These are phyloP conservation scores for Laburnicola sp. DNA, from an alignment of 2,329 filamentous ascomycete genomes.

Conservation along the genomic window DNA sequence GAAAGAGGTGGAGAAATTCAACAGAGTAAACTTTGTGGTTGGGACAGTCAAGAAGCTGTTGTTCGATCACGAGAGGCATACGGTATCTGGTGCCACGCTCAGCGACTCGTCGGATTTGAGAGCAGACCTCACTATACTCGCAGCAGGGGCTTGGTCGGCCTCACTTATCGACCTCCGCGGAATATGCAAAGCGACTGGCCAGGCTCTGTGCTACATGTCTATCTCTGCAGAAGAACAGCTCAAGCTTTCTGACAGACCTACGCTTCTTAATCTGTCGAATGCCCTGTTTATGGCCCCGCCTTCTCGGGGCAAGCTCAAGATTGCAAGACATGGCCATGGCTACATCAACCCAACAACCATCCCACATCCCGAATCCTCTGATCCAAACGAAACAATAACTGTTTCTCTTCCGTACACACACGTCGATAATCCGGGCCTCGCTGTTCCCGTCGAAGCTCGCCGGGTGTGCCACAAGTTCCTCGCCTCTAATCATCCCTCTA, in stretches of 20 bases:
- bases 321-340: slow-evolving; percentile 56
- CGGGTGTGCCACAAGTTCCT: slow-evolving; percentile 39
- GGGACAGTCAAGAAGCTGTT: slow-evolving; percentile 53
- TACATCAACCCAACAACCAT: slow-evolving; percentile 54
- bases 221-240: slow-evolving; percentile 75
- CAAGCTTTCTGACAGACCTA: slow-evolving; percentile 70
- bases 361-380: slow-evolving; percentile 50
- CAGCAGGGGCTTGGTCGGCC: slow-evolving; percentile 85
- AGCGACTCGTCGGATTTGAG: slow-evolving; percentile 54
- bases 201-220: slow-evolving; percentile 75
- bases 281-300: slow-evolving; percentile 79
- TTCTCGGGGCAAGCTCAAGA: slow-evolving; percentile 48
- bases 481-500: slow-evolving; percentile 29
- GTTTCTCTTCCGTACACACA: slow-evolving; percentile 55
- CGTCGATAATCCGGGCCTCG: slow-evolving; percentile 53
- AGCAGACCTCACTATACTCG: slow-evolving; percentile 76
- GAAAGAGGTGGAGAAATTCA: slow-evolving; percentile 56
- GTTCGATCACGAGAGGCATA: slow-evolving; percentile 40
- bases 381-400: slow-evolving; percentile 43
- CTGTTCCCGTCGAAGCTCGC: slow-evolving; percentile 40
- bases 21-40: slow-evolving; percentile 55
- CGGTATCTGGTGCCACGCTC: slow-evolving; percentile 63
- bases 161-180: slow-evolving; percentile 76
- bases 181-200: slow-evolving; percentile 77
- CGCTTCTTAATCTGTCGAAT: too few species aligned